Evolutionary conservation across 2,329 filamentous ascomycete genomes (phyloP).

Genomic region (Ceratocystis harringtonii): DNA sequence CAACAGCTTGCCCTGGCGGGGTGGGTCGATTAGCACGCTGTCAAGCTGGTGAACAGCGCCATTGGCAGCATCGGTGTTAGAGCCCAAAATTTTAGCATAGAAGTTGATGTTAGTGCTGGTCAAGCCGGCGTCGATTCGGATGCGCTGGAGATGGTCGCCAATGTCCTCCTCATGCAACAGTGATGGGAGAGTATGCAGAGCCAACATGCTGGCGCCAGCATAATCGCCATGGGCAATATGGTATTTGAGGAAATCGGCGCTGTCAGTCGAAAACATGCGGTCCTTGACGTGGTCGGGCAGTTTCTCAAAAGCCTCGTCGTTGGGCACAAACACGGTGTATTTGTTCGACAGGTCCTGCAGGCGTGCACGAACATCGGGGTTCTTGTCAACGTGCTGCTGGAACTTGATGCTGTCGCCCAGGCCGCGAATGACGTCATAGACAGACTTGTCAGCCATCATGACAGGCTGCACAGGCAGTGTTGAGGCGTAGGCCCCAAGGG

Average conservation of each 20-base stretch:
- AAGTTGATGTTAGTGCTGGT: conserved; percentile 60
- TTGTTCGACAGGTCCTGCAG: conserved; percentile 60
- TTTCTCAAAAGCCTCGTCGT: conserved; percentile 57
- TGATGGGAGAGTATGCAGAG: conserved; percentile 61
- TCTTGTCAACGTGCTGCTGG: conserved; percentile 33
- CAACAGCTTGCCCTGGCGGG: conserved; percentile 36
- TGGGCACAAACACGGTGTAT: conserved; percentile 69
- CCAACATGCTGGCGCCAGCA: conserved; percentile 49
- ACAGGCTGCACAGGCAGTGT: conserved; percentile 6
- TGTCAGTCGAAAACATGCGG: conserved; percentile 45
- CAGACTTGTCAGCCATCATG: conserved; percentile 8
- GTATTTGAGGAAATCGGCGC: conserved; percentile 40
- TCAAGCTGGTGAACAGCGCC: conserved; percentile 69
- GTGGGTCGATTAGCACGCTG: conserved; percentile 61
- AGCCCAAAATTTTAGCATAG: conserved; percentile 52
- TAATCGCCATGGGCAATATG: conserved; percentile 57
- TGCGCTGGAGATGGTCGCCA: conserved; percentile 53
- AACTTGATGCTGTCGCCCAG: conserved; percentile 14
- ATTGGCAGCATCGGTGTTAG: conserved; percentile 54
- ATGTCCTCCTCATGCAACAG: conserved; percentile 43
- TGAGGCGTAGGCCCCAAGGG: conserved; percentile 13
- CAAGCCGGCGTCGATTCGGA: conserved; percentile 50
- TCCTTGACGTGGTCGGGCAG: conserved; percentile 41
- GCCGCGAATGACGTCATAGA: conserved; percentile 21
- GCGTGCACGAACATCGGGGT: conserved; percentile 52